Percentiles rank a stretch among this genome's conserved stretches.
Conservation (phyloP, 805 yeast genomes). For the Lipomyces yamadae region DNA sequence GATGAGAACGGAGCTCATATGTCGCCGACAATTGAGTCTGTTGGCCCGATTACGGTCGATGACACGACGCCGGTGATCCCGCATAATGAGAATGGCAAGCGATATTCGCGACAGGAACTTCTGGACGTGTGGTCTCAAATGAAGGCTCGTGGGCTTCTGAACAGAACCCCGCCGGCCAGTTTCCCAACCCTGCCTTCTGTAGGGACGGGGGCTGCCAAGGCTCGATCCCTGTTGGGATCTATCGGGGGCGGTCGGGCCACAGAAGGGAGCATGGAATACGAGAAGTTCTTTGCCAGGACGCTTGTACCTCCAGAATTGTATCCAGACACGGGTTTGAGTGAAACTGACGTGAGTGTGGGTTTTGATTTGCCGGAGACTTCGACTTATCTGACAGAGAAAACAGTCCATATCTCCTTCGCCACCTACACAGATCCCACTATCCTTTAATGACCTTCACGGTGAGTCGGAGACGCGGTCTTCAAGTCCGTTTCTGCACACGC, state of each 20-base stretch:
- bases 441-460: background rate
- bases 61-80: constrained; percentile 16
- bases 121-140: constrained; percentile 23
- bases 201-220: constrained; percentile 16
- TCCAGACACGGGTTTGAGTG: constrained; percentile 3
- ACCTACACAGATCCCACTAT: constrained; percentile 2
- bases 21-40: background rate
- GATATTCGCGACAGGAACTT: constrained; percentile 30
- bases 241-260: constrained; percentile 15
- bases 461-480: constrained; percentile 10
- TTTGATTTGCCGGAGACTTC: background rate
- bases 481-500: constrained; percentile 21
- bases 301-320: constrained; percentile 18
- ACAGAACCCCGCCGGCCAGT: constrained; percentile 6
- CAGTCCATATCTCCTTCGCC: constrained; percentile 10
- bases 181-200: constrained; percentile 17
- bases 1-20: background rate
- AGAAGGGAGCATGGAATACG: constrained; percentile 19
- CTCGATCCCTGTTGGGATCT: constrained; percentile 11
- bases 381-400: background rate
- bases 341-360: constrained; percentile 3
- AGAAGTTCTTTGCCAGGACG: constrained; percentile 18
- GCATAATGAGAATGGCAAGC: constrained; percentile 25
- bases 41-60: background rate
- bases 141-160: constrained; percentile 19